Evolutionary conservation across 768 basidiomycete genomes (phyloP).

Genomic region (Lactarius pseudohatsudake): DNA sequence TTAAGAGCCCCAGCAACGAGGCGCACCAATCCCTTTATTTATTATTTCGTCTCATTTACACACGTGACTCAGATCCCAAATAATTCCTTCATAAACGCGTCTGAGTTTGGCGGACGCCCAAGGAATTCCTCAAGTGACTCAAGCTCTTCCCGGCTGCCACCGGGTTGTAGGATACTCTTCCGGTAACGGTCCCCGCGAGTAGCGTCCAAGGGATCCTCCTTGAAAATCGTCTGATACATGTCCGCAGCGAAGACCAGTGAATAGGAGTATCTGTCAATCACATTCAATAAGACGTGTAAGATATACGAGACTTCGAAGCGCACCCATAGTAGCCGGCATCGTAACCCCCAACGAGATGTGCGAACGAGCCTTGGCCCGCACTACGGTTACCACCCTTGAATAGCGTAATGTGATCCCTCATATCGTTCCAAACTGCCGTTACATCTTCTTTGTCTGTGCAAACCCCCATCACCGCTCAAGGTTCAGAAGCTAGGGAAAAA

Average conservation of each 20-base stretch:
- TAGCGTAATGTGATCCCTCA: slow-evolving; percentile 68
- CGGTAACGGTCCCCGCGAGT: slow-evolving; percentile 66
- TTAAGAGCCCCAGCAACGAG: background rate
- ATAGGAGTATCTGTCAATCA: slow-evolving; percentile 52
- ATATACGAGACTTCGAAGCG: background rate
- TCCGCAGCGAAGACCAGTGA: slow-evolving; percentile 63
- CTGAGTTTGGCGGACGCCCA: slow-evolving; percentile 26
- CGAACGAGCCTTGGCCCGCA: slow-evolving; percentile 75
- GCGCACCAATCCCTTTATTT: background rate
- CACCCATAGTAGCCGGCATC: slow-evolving; percentile 73
- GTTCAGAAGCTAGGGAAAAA: background rate
- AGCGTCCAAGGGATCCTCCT: slow-evolving; percentile 71
- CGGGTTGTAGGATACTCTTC: slow-evolving; percentile 68
- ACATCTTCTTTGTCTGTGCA: slow-evolving; percentile 60
- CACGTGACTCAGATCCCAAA: slow-evolving; percentile 17
- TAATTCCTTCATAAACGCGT: slow-evolving; percentile 28
- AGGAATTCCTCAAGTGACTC: slow-evolving; percentile 58
- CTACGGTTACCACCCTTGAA: slow-evolving; percentile 58
- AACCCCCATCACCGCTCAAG: slow-evolving; percentile 6
- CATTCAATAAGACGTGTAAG: background rate
- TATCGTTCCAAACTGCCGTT: slow-evolving; percentile 74
- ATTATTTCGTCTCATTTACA: background rate
- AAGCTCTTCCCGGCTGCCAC: slow-evolving; percentile 77
- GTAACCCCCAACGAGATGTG: slow-evolving; percentile 75
- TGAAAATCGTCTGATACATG: slow-evolving; percentile 76